Conservation (phyloP, 129 eudicot species). For the Pseudognaphalium luteoalbum region DNA sequence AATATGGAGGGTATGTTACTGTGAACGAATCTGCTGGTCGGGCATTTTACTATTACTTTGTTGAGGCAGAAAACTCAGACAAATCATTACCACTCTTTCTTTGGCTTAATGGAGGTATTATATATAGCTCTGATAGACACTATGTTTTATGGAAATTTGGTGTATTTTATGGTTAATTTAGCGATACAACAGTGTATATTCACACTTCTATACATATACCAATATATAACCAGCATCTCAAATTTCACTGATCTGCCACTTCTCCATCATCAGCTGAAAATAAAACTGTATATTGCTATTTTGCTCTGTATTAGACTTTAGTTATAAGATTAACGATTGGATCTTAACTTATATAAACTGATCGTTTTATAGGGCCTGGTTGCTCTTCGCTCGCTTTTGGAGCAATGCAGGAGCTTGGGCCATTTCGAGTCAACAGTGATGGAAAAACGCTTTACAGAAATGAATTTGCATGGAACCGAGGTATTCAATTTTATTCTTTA, state of each 20-base stretch:
- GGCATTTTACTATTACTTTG: slow-evolving; percentile 85
- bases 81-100: slow-evolving; percentile 73
- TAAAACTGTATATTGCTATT: no score
- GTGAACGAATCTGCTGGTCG: slow-evolving; percentile 54
- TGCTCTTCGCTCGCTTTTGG: slow-evolving; percentile 88
- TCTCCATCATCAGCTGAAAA: no score
- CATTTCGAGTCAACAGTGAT: slow-evolving; percentile 71
- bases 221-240: no score
- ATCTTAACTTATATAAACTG: background rate
- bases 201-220: no score
- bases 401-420: slow-evolving; percentile 91
- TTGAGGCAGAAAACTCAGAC: slow-evolving; percentile 50
- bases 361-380: slow-evolving; percentile 57
- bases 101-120: slow-evolving; percentile 96
- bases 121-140: background rate
- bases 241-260: no score
- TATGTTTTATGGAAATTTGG: background rate
- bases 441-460: slow-evolving; percentile 74
- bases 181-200: no score
- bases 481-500: slow-evolving; percentile 21
- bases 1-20: slow-evolving; percentile 82
- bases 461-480: slow-evolving; percentile 66
- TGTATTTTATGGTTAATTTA: background rate
- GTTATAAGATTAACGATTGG: background rate
- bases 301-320: background rate